phyloP scores from a whole-genome alignment of 2,329 filamentous ascomycete genomes.

The Xylariaceae sp. region DNA sequence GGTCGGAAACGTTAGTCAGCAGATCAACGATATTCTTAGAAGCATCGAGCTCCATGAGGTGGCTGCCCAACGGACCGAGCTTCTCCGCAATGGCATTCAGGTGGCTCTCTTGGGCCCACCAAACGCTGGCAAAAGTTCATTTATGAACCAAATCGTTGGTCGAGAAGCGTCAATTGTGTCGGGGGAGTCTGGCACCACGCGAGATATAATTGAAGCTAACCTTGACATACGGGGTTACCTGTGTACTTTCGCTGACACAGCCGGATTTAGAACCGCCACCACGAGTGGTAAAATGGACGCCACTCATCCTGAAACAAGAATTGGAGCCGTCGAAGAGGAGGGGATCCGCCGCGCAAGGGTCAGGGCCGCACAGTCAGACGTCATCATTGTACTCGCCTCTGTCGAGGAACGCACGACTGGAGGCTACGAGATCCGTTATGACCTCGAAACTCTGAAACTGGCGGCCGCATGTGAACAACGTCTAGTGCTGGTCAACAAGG shows the following conservation, averaged over 20 bases:
- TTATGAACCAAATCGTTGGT: conserved; percentile 86
- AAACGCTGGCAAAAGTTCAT: conserved; percentile 90
- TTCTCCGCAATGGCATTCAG: conserved; percentile 78
- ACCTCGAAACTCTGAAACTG: conserved; percentile 51
- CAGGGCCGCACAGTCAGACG: conserved; percentile 75
- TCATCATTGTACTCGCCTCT: conserved; percentile 76
- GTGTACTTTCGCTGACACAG: conserved; percentile 92
- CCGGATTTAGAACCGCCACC: conserved; percentile 63
- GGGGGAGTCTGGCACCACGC: conserved; percentile 83
- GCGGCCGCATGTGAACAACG: conserved; percentile 45
- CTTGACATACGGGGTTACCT: conserved; percentile 86
- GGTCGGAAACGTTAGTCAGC: conserved; percentile 60
- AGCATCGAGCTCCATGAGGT: conserved; percentile 65
- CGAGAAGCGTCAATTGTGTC: conserved; percentile 94
- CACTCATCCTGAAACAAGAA: conserved; percentile 29
- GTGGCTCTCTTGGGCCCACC: conserved; percentile 85
- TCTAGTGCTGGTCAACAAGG: conserved; percentile 59
- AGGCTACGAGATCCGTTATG: conserved; percentile 44
- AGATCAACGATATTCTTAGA: conserved; percentile 56
- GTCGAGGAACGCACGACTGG: conserved; percentile 49
- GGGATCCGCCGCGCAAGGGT: conserved; percentile 82
- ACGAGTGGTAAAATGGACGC: conserved; percentile 10
- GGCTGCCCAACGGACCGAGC: conserved; percentile 75
- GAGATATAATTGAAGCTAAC: conserved; percentile 88
- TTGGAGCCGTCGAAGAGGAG: conserved; percentile 78